Evolutionary conservation across 257 asterid genomes (phyloP).

Genomic region (Prunella vulgaris): DNA sequence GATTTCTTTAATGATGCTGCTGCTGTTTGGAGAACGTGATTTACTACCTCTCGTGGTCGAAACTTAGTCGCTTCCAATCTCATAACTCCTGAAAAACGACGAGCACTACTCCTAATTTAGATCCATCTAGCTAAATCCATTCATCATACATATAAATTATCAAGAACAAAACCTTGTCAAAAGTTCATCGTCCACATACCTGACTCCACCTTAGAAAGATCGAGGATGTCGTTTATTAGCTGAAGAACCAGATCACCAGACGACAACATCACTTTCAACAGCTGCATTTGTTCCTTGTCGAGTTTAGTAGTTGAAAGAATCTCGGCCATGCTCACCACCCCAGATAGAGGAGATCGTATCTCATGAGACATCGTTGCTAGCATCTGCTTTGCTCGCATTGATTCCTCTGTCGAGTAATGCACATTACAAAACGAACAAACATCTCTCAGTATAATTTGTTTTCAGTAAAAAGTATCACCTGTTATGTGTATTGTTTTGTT

Average conservation of each 20-base stretch:
- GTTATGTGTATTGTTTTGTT: constrained; percentile 86
- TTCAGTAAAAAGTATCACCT: constrained; percentile 30
- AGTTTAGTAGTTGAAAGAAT: constrained; percentile 76
- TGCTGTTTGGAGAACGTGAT: constrained; percentile 88
- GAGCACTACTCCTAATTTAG: background rate
- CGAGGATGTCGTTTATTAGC: constrained; percentile 85
- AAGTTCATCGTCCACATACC: constrained; percentile 30
- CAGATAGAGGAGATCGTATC: constrained; percentile 89
- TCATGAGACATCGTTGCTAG: constrained; percentile 96
- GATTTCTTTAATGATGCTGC: constrained; percentile 82
- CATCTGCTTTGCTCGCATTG: constrained; percentile 95
- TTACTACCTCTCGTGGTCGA: constrained; percentile 89
- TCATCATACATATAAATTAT: background rate
- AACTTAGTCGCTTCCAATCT: constrained; percentile 86
- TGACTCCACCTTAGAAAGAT: constrained; percentile 76
- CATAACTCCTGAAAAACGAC: constrained; percentile 64
- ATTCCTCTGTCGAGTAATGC: constrained; percentile 68
- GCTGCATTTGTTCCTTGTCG: constrained; percentile 75
- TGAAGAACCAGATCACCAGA: constrained; percentile 58
- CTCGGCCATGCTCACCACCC: constrained; percentile 91
- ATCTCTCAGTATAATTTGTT: no score
- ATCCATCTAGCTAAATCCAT: background rate
- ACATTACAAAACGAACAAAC: no score
- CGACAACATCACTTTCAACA: constrained; percentile 38
- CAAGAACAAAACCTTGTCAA: background rate